These are phyloP conservation scores for Suillus decipiens DNA, from an alignment of 768 basidiomycete species.

Conservation along the genomic window DNA sequence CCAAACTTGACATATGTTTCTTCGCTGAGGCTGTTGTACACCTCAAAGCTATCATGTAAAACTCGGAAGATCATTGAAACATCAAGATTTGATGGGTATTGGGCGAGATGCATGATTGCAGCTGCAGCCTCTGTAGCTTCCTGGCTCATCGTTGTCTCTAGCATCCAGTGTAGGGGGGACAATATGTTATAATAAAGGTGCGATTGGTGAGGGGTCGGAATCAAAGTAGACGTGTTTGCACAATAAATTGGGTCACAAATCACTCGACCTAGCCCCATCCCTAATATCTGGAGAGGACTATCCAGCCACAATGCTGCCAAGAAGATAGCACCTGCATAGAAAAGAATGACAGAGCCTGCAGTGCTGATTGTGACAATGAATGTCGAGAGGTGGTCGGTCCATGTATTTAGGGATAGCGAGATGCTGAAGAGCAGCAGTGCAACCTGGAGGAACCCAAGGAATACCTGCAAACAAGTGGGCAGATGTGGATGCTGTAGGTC, in stretches of 20 bases:
- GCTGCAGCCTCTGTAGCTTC: background rate
- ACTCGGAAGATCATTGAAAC: too few relatives aligned
- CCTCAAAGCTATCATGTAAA: background rate
- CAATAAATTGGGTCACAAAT: too few relatives aligned
- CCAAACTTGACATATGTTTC: background rate
- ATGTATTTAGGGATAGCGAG: background rate
- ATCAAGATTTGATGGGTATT: background rate
- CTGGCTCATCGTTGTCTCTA: conserved; percentile 22
- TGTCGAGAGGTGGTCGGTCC: background rate
- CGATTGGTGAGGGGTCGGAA: too few relatives aligned
- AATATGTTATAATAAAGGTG: too few relatives aligned
- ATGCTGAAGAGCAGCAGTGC: background rate
- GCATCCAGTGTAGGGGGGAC: conserved; percentile 13
- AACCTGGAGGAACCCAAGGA: conserved; percentile 1
- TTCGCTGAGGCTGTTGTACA: background rate
- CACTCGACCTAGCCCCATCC: background rate
- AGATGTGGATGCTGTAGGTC: background rate
- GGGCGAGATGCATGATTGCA: background rate
- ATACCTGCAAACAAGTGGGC: conserved; percentile 1
- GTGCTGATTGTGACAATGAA: background rate
- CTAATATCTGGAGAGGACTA: conserved; percentile 17
- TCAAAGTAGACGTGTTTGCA: too few relatives aligned
- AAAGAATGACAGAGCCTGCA: background rate
- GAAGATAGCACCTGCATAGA: background rate
- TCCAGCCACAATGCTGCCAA: background rate